A percentile compares a stretch with the other conserved stretches of the same genome.
Evolutionary conservation across 768 basidiomycete genomes (phyloP).

Genomic region (Lactarius trivialis): DNA sequence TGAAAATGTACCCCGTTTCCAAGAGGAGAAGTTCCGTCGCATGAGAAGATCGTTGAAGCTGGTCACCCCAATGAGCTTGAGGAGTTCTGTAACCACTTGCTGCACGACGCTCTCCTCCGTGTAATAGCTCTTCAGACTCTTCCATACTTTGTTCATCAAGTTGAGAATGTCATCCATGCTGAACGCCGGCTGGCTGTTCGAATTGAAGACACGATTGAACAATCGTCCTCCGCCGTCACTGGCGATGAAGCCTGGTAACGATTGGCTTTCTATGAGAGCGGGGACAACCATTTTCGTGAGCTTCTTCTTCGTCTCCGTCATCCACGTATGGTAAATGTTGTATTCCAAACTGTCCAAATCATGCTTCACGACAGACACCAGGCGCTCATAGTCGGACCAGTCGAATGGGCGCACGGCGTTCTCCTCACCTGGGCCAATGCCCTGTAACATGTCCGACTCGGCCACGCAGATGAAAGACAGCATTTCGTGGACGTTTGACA

Average conservation of each 20-base stretch:
- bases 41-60: slow-evolving; percentile 98
- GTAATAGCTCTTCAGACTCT: slow-evolving; percentile 96
- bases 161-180: slow-evolving; percentile 98
- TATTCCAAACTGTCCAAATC: slow-evolving; percentile 98
- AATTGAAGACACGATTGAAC: slow-evolving; percentile 87
- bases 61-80: slow-evolving; percentile 92
- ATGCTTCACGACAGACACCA: slow-evolving; percentile 97
- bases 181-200: slow-evolving; percentile 82
- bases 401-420: slow-evolving; percentile 87
- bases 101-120: slow-evolving; percentile 97
- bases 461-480: slow-evolving; percentile 97
- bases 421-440: slow-evolving; percentile 94
- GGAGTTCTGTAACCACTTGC: slow-evolving; percentile 89
- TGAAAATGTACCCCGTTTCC: slow-evolving; percentile 85
- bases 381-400: slow-evolving; percentile 93
- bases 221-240: slow-evolving; percentile 88
- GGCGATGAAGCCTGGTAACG: slow-evolving; percentile 94
- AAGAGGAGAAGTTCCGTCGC: slow-evolving; percentile 98
- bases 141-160: slow-evolving; percentile 96
- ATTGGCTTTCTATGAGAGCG: slow-evolving; percentile 96
- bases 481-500: slow-evolving; percentile 99
- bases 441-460: slow-evolving; percentile 97
- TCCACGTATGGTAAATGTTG: slow-evolving; percentile 99
- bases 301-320: slow-evolving; percentile 96
- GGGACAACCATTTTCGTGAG: slow-evolving; percentile 97